Evolutionary conservation across 768 basidiomycete genomes (phyloP).

Genomic region (Tephrocybe sp.): DNA sequence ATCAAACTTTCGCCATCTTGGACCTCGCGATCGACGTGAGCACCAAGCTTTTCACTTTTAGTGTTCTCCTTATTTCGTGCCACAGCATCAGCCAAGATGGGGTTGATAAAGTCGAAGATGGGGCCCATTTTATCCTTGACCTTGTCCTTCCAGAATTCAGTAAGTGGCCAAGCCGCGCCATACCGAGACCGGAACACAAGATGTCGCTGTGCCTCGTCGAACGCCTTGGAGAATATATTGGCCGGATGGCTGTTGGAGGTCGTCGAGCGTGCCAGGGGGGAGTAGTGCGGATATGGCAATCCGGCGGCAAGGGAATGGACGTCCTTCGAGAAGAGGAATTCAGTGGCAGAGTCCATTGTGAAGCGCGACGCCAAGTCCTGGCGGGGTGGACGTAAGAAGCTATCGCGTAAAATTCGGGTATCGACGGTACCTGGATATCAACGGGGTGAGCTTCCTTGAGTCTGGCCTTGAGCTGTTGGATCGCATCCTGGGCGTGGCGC

Average conservation of each 20-base stretch:
- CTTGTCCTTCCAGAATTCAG: slow-evolving; percentile 52
- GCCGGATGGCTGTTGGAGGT: slow-evolving; percentile 33
- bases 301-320: slow-evolving; percentile 50
- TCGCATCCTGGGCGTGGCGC: slow-evolving; percentile 47
- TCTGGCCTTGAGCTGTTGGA: slow-evolving; percentile 43
- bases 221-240: slow-evolving; percentile 47
- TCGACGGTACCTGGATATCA: slow-evolving; percentile 53
- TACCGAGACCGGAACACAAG: slow-evolving; percentile 36
- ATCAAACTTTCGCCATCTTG: slow-evolving; percentile 45
- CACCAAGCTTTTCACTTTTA: slow-evolving; percentile 17
- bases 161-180: slow-evolving; percentile 46
- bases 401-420: not conserved
- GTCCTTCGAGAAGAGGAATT: slow-evolving; percentile 57
- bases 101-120: slow-evolving; percentile 53
- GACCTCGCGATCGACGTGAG: slow-evolving; percentile 24
- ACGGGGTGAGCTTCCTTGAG: slow-evolving; percentile 48
- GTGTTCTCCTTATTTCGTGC: slow-evolving; percentile 23
- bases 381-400: not conserved
- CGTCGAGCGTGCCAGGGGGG: slow-evolving; percentile 26
- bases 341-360: slow-evolving; percentile 64
- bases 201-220: slow-evolving; percentile 42
- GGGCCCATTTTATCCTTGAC: slow-evolving; percentile 45
- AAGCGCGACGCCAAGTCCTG: slow-evolving; percentile 49
- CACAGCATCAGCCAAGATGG: slow-evolving; percentile 50
- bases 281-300: slow-evolving; percentile 46